Base-by-base conservation (phyloP, 2,329 filamentous ascomycete genomes). In the Periconia macrospinosa region DNA sequence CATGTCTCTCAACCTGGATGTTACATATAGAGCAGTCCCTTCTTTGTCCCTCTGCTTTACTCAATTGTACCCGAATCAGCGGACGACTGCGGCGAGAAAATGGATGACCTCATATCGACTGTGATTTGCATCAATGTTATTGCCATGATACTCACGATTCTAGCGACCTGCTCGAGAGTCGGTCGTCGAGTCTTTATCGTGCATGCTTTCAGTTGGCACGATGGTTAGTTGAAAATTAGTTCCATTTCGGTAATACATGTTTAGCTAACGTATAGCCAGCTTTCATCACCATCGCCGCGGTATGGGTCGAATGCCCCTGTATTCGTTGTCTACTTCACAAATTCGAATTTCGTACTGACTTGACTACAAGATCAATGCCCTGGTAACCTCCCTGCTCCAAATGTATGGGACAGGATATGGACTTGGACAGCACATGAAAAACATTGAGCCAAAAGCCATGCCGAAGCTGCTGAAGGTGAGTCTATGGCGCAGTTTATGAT, bases 101-200 rank as follows among this genome's bases (percentile, higher is more conserved):
- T 62, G 60, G 27, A 45, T 19, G 57, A 57, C 46, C 54, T 61
- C 47, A 55, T 54, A 27, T 42, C 61, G 11, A 49, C 56, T 40
- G 64, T 67, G 23, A 37, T 69, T 15, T 62, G 59, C 52, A 59
- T 69, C 30, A 70, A 69, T 51, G 50, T 55, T 17, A 27, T 62
- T n/a, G 47, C 69, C 17, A 63, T 68, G n/a, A 50, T 50, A 3
- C 54, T 70, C 45, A 69, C 62, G 17, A 45, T 61, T 13, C 45
- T 54, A 5, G 66, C 67, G 10, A 59, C 67, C 8, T 55, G 55
- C 30, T 65, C 64, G 42, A 58, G 66, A 48, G 47, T 63, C 7
- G 63, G 61, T 11, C 57, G 66, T 33, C 59, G 65, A 18, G 41
- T 63, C 5, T 59, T 63, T 30, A 50, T 67, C 11, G 53, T 69